phyloP scores from a whole-genome alignment of 2,329 filamentous ascomycete species.

The Boeremia lycopersici region DNA sequence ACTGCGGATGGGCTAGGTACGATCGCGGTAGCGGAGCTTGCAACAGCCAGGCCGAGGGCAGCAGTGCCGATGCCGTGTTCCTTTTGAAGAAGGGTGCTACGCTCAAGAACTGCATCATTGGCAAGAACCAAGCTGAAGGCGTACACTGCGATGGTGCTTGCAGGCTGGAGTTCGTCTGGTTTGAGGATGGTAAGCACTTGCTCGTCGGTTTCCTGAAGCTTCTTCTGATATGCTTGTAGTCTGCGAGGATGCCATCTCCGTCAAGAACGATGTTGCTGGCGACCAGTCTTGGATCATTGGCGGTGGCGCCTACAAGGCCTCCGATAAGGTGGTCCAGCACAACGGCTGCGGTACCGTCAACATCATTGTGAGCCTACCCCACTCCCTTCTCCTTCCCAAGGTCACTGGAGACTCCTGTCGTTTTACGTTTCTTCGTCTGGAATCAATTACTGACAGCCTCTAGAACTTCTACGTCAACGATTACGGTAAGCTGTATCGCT shows the following conservation, averaged over 20 bases:
- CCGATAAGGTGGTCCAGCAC: conserved; percentile 47
- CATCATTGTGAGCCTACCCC: conserved; percentile 22
- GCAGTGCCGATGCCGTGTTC: conserved; percentile 55
- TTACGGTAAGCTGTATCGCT: conserved; percentile 48
- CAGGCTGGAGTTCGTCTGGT: conserved; percentile 54
- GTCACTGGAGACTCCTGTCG: not conserved
- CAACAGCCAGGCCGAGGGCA: conserved; percentile 21
- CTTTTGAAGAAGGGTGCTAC: conserved; percentile 55
- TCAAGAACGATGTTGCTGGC: conserved; percentile 32
- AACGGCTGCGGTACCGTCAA: conserved; percentile 45
- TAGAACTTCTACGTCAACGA: conserved; percentile 34
- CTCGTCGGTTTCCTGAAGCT: not conserved
- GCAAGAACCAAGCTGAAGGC: conserved; percentile 56
- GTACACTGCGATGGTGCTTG: conserved; percentile 57
- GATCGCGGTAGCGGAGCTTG: conserved; percentile 27
- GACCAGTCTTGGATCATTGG: conserved; percentile 45
- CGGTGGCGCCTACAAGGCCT: conserved; percentile 41
- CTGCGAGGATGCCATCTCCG: conserved; percentile 43
- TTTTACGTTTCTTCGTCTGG: too few relatives aligned
- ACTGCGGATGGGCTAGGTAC: conserved; percentile 25
- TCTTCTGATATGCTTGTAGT: conserved; percentile 21
- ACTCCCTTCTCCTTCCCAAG: not conserved
- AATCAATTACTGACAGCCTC: not conserved
- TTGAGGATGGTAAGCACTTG: conserved; percentile 25
- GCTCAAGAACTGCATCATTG: conserved; percentile 59